Evolutionary conservation across 1,284 basidiomycete genomes (phyloP), one percentile per base, ranked within the genome.

Genomic region (Singerocomus rubriflavus): DNA sequence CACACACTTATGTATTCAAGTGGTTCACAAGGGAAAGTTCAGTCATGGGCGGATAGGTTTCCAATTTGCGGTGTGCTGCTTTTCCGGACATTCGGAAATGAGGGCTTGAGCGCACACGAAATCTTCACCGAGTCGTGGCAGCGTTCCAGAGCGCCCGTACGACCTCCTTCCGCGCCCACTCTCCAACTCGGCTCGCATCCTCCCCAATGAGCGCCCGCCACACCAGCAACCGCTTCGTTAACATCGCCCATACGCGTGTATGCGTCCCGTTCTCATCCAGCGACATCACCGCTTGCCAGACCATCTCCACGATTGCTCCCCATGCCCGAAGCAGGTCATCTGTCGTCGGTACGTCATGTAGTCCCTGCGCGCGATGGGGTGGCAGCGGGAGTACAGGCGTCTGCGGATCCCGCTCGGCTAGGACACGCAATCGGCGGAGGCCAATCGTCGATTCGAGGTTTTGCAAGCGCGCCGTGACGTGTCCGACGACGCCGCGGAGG

Each of bases 301-400:
- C 72, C 8, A 61, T 60, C 56, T 85, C 80, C 2, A 86, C 76
- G 7, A 69, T 69, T 35, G 59, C 64, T 1, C 79, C 80, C 84
- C 87, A 90, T 2, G 66, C 53, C 16, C 13, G 8, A 17, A 66
- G 46, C 0, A 63, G 52, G 8, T 76, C 56, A 0, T 60, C 46
- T 46, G 67, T 57, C 14, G 55, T 44, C 7, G 60, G 57, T 4
- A 59, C 43, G 11, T 73, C 64, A 49, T 76, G 70, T 9, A 83
- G 63, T 7, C 68, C 68, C 30, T 71, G 69, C 10, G 77, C 65
- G 41, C 63, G 62, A 59, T 78, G 68, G 2, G 75, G 74, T 11
- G 71, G 62, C 1, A 34, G 41, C 29, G 37, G 42, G 4, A 53
- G 40, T 14, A 12, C 14, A 1, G 14, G 37, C 14, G 14, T 8